Evolutionary conservation across 164 flowering plant species (phyloP).

Genomic region (Umbellularia californica): DNA sequence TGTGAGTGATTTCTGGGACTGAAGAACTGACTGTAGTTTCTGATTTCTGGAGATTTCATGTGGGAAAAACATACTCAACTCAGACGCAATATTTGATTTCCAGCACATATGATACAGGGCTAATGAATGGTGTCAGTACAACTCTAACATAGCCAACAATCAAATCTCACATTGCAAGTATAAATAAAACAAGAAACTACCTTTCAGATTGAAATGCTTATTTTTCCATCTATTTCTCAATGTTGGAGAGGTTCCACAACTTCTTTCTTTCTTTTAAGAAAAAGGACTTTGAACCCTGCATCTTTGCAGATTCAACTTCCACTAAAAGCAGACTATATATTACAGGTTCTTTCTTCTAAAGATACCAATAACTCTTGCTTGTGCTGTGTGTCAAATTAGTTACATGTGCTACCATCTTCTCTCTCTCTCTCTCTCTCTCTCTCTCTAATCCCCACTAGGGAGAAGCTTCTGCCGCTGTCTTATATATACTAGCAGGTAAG

Average conservation of each 20-base stretch:
- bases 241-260: conserved; percentile 27
- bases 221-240: conserved; percentile 14
- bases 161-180: neutral
- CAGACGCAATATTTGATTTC: neutral
- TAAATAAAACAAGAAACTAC: neutral
- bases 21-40: no score
- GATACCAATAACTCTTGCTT: conserved; percentile 10
- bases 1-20: no score
- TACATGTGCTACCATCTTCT: conserved; percentile 14
- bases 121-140: no score
- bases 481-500: conserved; percentile 12
- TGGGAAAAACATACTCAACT: no score
- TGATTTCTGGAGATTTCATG: no score
- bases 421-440: conserved; percentile 13
- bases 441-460: neutral
- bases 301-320: conserved; percentile 7
- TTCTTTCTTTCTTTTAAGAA: neutral
- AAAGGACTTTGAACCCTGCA: conserved; percentile 14
- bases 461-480: neutral
- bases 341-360: conserved; percentile 12
- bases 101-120: neutral
- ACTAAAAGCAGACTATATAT: conserved; percentile 20
- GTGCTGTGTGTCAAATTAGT: conserved; percentile 3
- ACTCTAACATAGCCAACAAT: neutral
- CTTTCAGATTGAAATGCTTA: conserved; percentile 5